Conservation (phyloP, 495 filamentous ascomycete species). For the Bathelium albidoporum region DNA sequence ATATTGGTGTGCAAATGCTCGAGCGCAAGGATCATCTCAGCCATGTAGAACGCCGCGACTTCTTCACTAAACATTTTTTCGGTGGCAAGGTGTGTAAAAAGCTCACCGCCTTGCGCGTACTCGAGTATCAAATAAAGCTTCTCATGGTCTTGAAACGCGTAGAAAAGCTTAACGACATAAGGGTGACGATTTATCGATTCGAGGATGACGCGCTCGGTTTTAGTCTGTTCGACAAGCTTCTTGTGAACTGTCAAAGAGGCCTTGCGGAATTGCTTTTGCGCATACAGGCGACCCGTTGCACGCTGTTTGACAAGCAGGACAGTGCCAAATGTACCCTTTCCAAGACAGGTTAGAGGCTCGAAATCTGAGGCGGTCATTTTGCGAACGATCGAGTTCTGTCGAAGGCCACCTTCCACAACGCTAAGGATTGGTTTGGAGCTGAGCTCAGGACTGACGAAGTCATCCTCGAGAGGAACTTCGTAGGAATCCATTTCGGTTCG, state of each 20-base stretch:
- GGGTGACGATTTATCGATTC: slow-evolving; percentile 93
- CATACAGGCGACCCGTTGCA: slow-evolving; percentile 77
- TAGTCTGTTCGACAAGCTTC: slow-evolving; percentile 88
- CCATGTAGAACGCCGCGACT: slow-evolving; percentile 92
- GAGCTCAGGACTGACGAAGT: slow-evolving; percentile 74
- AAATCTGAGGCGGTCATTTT: slow-evolving; percentile 94
- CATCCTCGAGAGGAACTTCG: slow-evolving; percentile 76
- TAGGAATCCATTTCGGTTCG: slow-evolving; percentile 58
- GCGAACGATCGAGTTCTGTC: slow-evolving; percentile 31
- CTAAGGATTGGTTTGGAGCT: slow-evolving; percentile 27
- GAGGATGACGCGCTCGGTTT: slow-evolving; percentile 86
- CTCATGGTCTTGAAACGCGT: slow-evolving; percentile 96
- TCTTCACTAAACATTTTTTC: slow-evolving; percentile 88
- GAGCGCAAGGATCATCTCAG: slow-evolving; percentile 87
- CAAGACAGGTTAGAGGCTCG: slow-evolving; percentile 83
- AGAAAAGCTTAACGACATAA: slow-evolving; percentile 94
- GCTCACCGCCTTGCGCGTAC: slow-evolving; percentile 93
- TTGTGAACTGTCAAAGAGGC: slow-evolving; percentile 87
- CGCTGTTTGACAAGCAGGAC: slow-evolving; percentile 85
- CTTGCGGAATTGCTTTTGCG: slow-evolving; percentile 98
- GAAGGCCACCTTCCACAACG: slow-evolving; percentile 35
- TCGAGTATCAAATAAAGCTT: slow-evolving; percentile 97
- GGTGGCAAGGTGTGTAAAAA: slow-evolving; percentile 80
- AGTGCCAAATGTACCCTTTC: slow-evolving; percentile 91
- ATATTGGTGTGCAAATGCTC: slow-evolving; percentile 84